These are phyloP conservation scores for Blastocladiella britannica DNA, from an alignment of 192 early-diverging fungal species.

Conservation along the genomic window DNA sequence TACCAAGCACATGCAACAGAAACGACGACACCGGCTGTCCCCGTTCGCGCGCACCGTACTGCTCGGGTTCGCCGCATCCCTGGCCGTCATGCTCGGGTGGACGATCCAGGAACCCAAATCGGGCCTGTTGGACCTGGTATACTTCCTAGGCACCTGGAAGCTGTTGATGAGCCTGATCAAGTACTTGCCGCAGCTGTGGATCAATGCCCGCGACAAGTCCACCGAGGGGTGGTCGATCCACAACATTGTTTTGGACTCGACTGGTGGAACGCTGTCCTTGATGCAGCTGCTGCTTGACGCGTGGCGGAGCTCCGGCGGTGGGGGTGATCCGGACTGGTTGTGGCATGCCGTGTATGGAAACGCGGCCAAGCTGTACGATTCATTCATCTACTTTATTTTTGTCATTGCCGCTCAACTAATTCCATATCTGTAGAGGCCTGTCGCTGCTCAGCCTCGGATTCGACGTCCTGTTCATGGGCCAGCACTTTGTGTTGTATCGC, in stretches of 20 bases:
- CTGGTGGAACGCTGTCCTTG: slow-evolving; percentile 57
- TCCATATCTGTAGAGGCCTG: slow-evolving; percentile 28
- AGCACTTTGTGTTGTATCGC: slow-evolving; percentile 61
- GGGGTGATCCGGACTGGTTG: slow-evolving; percentile 32
- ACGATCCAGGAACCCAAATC: slow-evolving; percentile 16
- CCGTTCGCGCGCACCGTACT: too few relatives aligned
- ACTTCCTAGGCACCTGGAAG: slow-evolving; percentile 57
- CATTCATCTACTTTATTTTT: neutral
- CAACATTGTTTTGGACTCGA: slow-evolving; percentile 71
- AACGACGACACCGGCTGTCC: too few relatives aligned
- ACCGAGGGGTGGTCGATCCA: slow-evolving; percentile 81
- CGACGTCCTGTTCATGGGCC: slow-evolving; percentile 60
- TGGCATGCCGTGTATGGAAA: slow-evolving; percentile 31
- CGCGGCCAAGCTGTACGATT: slow-evolving; percentile 1
- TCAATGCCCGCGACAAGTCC: slow-evolving; percentile 51
- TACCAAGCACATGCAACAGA: too few relatives aligned
- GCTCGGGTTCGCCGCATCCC: slow-evolving; percentile 17
- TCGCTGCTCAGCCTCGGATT: slow-evolving; percentile 59
- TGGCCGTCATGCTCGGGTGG: slow-evolving; percentile 7
- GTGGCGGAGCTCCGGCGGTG: slow-evolving; percentile 36
- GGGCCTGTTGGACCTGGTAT: slow-evolving; percentile 51
- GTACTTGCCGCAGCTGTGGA: slow-evolving; percentile 47
- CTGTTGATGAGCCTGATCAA: slow-evolving; percentile 59
- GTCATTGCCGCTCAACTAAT: neutral
- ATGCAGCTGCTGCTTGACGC: slow-evolving; percentile 60